Evolutionary conservation across 2,329 filamentous ascomycete genomes (phyloP).

Genomic region (Fusarium sp.): DNA sequence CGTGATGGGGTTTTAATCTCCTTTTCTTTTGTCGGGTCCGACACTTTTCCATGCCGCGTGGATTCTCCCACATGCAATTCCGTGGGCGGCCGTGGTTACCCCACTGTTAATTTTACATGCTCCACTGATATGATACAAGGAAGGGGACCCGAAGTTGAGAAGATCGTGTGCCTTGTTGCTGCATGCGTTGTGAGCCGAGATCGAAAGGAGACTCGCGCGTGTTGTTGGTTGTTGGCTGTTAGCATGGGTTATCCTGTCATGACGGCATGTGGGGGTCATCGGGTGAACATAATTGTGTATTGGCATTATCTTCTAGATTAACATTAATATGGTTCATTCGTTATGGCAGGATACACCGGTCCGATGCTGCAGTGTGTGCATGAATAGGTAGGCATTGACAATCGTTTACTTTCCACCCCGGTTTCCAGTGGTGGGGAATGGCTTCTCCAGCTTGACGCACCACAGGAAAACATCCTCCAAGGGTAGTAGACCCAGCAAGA

Average conservation of each 20-base stretch:
- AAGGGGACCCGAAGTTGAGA: neutral
- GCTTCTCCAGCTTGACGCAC: constrained; percentile 74
- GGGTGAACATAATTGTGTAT: constrained; percentile 8
- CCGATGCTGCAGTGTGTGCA: neutral
- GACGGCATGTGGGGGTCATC: neutral
- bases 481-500: constrained; percentile 70
- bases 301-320: constrained; percentile 26
- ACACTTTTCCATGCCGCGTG: neutral
- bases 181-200: neutral
- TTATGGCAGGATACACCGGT: constrained; percentile 2
- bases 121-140: neutral
- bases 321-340: constrained; percentile 14
- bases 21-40: neutral
- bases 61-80: neutral
- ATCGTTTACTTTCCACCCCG: constrained; percentile 32
- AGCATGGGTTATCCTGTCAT: constrained; percentile 1
- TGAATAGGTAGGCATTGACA: constrained; percentile 1
- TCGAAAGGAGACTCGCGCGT: neutral
- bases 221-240: neutral
- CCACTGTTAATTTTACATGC: neutral
- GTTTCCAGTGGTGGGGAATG: constrained; percentile 63
- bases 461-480: constrained; percentile 77
- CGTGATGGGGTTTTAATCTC: neutral
- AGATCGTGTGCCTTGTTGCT: neutral
- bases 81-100: neutral